phyloP scores from a whole-genome alignment of 2,329 filamentous ascomycete species.

The Neoarthrinium moseri region DNA sequence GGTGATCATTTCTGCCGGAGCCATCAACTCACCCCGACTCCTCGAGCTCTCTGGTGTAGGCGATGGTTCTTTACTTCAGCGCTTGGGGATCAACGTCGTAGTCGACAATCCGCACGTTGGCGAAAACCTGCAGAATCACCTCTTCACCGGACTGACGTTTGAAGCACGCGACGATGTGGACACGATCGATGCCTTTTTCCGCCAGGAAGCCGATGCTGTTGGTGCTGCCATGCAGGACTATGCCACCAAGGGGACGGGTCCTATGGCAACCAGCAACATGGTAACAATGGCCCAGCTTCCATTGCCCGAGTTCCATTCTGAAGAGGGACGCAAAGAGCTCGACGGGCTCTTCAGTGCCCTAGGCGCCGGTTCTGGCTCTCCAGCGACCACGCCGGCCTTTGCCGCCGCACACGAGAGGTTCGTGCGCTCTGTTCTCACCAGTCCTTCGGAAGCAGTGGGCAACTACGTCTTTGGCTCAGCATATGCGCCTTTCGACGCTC shows the following conservation, averaged over 20 bases:
- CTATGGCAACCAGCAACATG: constrained; percentile 18
- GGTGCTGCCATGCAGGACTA: constrained; percentile 20
- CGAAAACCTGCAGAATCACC: constrained; percentile 36
- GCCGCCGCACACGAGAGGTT: background rate
- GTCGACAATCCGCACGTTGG: constrained; percentile 37
- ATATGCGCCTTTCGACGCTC: constrained; percentile 1
- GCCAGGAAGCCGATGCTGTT: constrained; percentile 16
- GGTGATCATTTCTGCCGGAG: constrained; percentile 41
- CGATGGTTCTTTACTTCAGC: constrained; percentile 28
- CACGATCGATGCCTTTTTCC: constrained; percentile 20
- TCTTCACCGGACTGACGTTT: constrained; percentile 17
- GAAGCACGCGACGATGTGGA: constrained; percentile 17
- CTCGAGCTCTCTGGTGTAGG: constrained; percentile 44
- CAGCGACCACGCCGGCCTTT: background rate
- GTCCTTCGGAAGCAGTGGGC: background rate
- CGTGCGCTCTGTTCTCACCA: constrained; percentile 4
- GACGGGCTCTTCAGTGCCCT: background rate
- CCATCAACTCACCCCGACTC: constrained; percentile 40
- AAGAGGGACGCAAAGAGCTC: constrained; percentile 31
- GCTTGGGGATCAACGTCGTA: constrained; percentile 28
- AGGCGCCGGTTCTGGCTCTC: background rate
- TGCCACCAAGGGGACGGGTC: constrained; percentile 14
- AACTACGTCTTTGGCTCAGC: constrained; percentile 4
- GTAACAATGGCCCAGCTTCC: constrained; percentile 20
- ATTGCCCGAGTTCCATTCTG: constrained; percentile 13